Evolutionary conservation across 2,329 filamentous ascomycete genomes (phyloP).

Genomic region (Fusarium buxicola): DNA sequence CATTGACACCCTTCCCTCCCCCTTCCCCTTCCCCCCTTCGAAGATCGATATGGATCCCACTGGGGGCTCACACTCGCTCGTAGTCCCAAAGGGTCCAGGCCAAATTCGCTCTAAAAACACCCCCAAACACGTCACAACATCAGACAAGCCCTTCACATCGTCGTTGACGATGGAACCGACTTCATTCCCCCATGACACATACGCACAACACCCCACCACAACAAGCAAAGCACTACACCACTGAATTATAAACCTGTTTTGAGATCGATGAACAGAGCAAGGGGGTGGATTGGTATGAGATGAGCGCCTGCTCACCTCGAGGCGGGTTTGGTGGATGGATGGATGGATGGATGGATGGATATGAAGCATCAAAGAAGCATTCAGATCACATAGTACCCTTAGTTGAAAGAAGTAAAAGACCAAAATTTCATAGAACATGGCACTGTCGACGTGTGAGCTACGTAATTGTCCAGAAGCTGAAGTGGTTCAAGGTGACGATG

Average conservation of each 20-base stretch:
- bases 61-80: constrained; percentile 29
- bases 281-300: constrained; percentile 38
- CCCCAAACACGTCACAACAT: constrained; percentile 41
- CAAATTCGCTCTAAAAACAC: constrained; percentile 25
- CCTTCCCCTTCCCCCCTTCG: constrained; percentile 27
- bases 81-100: constrained; percentile 19
- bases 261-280: constrained; percentile 39
- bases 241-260: constrained; percentile 33
- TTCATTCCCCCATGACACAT: constrained; percentile 22
- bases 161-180: constrained; percentile 20
- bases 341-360: constrained; percentile 44
- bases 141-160: constrained; percentile 32
- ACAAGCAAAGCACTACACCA: constrained; percentile 25
- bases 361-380: constrained; percentile 43
- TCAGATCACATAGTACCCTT: constrained; percentile 43
- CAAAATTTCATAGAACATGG: constrained; percentile 43
- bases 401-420: constrained; percentile 40
- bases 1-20: constrained; percentile 21
- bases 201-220: constrained; percentile 34
- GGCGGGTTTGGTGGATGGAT: constrained; percentile 34
- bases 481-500: not conserved
- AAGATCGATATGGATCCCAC: constrained; percentile 22
- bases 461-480: not conserved
- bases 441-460: constrained; percentile 2
- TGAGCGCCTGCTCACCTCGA: constrained; percentile 31